Evolutionary conservation across 441 rosid species (phyloP), one percentile per base, ranked within the genome.

Genomic region (Eutrema salsugineum): DNA sequence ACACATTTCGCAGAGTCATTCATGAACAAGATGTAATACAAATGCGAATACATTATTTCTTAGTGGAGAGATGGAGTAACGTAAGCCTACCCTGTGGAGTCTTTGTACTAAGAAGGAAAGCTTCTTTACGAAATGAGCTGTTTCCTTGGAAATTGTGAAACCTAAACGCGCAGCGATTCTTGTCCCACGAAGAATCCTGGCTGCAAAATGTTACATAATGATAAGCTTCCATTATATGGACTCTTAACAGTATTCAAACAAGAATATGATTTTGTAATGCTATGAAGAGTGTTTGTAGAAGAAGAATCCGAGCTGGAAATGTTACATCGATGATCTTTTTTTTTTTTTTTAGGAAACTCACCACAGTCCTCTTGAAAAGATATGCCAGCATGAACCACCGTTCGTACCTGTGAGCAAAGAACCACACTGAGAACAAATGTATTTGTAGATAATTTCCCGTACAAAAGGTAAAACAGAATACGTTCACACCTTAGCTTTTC

Each of bases 331-430:
- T 11, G 24, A 11, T 24, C 24, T 7, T 6, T 5, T 35, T 35
- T 24, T 7, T 6, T 5, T 35, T 35, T 24, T n/a, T 24, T 20
- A 28, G 19, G 16, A 75, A 54, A 73, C 88, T 72, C 55, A 89
- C 96, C 96, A 68, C 86, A 84, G 72, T 91, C 97, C 66, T 89
- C 91, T 76, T 78, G 82, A 72, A 91, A 91, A 44, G 96, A 91
- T 20, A 70, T 61, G 38, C 68, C 68, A 28, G 96, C 89, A 65
- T 91, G 88, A 64, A 79, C 70, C 64, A 89, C 79, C 59, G 94
- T 89, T 39, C 77, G 83, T 66, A 91, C 87, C 96, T 89, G 66
- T 11, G 44, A 32, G 39, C 75, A 53, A 8, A 46, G 42, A 62
- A 38, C 62, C 16, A 62, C 42, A 66, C 57, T 79, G 36, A 83